Conservation (phyloP, 2,329 filamentous ascomycete genomes). For the Gaeumannomyces tritici region DNA sequence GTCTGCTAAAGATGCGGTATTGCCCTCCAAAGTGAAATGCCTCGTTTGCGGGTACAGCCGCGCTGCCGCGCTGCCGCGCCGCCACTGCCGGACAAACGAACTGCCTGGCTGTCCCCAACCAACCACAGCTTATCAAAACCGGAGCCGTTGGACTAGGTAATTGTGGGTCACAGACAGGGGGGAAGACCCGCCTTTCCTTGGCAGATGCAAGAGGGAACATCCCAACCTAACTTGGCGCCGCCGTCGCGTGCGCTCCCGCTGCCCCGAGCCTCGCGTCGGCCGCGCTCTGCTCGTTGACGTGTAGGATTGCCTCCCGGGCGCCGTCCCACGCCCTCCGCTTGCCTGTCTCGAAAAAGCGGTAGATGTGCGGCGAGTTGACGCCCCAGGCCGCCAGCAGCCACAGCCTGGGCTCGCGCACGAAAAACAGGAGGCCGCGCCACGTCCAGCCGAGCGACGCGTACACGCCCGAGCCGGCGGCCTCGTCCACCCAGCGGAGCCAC, state of each 20-base stretch:
- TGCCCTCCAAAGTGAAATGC: no score
- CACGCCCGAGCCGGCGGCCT: constrained; percentile 9
- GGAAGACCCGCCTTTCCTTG: no score
- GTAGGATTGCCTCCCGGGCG: constrained; percentile 1
- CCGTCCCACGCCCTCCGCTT: constrained; percentile 11
- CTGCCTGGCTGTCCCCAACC: no score
- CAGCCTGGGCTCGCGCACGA: constrained; percentile 8
- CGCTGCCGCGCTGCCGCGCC: no score
- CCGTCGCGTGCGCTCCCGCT: not conserved
- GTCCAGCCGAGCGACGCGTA: constrained; percentile 8
- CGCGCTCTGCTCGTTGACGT: not conserved
- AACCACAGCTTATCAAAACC: no score
- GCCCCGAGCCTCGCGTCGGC: not conserved
- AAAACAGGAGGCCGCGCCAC: constrained; percentile 10
- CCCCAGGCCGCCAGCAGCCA: constrained; percentile 9
- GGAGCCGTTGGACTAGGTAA: no score
- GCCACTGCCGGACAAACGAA: no score
- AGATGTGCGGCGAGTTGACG: constrained; percentile 10
- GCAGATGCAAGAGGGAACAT: no score
- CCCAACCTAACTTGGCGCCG: not conserved
- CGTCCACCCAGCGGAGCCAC: constrained; percentile 9
- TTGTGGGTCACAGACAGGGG: no score
- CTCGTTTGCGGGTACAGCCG: no score
- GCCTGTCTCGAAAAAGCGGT: constrained; percentile 9
- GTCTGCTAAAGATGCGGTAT: no score